Percentiles rank a stretch among this genome's conserved stretches.
Evolutionary conservation across 768 basidiomycete species (phyloP).

Genomic region (Mycena venus): DNA sequence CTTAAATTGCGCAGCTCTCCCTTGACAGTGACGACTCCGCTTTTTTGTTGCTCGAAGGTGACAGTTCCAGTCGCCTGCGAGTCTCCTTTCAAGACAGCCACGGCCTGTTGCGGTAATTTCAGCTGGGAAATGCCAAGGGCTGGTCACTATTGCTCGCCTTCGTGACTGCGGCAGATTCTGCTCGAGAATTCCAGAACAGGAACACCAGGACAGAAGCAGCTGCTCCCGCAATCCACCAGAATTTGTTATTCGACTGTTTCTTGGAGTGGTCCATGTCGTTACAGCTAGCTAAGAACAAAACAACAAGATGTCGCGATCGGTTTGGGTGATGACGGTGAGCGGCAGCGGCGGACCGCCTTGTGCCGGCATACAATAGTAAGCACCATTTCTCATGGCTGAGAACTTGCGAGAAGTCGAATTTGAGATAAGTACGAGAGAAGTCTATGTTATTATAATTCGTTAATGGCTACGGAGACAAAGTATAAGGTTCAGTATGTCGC

Average conservation of each 20-base stretch:
- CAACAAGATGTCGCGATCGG: no score
- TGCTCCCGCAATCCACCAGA: conserved; percentile 19
- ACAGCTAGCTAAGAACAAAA: no score
- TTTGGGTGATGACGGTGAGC: no score
- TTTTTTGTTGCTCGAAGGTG: conserved; percentile 69
- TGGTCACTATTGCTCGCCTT: conserved; percentile 37
- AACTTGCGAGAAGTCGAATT: no score
- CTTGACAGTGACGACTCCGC: conserved; percentile 69
- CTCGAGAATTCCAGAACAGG: conserved; percentile 10
- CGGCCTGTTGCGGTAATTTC: conserved; percentile 27
- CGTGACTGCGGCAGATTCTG: conserved; percentile 13
- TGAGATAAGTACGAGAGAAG: no score
- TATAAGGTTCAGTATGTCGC: conserved; percentile 12
- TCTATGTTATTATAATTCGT: no score
- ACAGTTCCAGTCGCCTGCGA: conserved; percentile 74
- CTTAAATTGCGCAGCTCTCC: conserved; percentile 75
- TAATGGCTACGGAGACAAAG: no score
- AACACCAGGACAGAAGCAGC: background rate
- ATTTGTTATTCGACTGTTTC: conserved; percentile 1
- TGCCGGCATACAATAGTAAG: no score
- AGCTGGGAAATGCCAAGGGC: conserved; percentile 33
- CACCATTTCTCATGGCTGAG: no score
- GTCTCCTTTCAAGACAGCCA: conserved; percentile 72
- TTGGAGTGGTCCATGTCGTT: conserved; percentile 10
- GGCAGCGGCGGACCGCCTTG: no score